Conservation (phyloP, 129 eudicot species). For the Helianthus annuus region DNA sequence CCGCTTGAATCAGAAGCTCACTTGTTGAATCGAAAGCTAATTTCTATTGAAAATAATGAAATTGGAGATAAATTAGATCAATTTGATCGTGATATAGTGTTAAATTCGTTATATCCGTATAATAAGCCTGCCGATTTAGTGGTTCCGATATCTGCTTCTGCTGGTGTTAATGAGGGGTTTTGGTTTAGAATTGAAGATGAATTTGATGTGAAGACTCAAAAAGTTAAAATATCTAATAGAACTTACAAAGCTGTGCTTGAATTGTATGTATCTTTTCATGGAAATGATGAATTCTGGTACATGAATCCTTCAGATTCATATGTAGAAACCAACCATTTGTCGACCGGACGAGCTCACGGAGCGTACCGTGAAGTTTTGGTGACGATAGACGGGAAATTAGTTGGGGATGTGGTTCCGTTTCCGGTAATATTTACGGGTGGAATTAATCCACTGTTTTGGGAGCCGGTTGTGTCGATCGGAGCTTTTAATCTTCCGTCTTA, state of each 20-base stretch:
- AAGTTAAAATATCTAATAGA: slow-evolving; percentile 37
- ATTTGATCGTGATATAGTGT: background rate
- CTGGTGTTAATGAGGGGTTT: slow-evolving; percentile 36
- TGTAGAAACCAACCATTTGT: slow-evolving; percentile 39
- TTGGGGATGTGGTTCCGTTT: slow-evolving; percentile 63
- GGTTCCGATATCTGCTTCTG: slow-evolving; percentile 42
- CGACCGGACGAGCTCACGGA: slow-evolving; percentile 54
- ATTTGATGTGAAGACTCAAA: slow-evolving; percentile 27
- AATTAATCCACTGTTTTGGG: slow-evolving; percentile 79
- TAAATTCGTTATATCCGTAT: slow-evolving; percentile 26
- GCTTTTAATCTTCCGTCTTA: slow-evolving; percentile 78
- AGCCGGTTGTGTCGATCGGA: slow-evolving; percentile 72
- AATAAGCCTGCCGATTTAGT: slow-evolving; percentile 63
- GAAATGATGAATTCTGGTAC: slow-evolving; percentile 87
- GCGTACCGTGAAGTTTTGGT: slow-evolving; percentile 69
- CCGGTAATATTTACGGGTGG: slow-evolving; percentile 81
- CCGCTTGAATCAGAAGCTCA: background rate
- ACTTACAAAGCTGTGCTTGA: slow-evolving; percentile 64
- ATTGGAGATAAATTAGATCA: background rate
- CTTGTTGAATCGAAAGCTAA: slow-evolving; percentile 30
- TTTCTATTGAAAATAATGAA: slow-evolving; percentile 18
- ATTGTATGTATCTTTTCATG: slow-evolving; percentile 67
- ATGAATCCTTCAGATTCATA: slow-evolving; percentile 66
- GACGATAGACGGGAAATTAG: slow-evolving; percentile 58
- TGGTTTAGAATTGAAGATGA: slow-evolving; percentile 67